phyloP scores from a whole-genome alignment of 495 filamentous ascomycete genomes.

The Trichoderma orchidacearum region DNA sequence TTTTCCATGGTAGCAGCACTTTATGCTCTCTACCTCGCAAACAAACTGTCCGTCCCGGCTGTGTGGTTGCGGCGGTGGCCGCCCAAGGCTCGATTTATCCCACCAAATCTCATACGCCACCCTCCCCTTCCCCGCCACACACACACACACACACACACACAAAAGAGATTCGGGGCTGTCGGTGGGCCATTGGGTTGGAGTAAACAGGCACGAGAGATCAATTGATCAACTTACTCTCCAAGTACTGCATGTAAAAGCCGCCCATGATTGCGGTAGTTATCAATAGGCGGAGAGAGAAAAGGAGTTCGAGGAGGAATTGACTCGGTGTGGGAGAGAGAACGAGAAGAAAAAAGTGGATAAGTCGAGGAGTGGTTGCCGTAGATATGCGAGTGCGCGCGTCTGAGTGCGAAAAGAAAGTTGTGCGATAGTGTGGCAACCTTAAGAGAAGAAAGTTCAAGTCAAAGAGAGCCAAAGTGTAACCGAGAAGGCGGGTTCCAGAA shows the following conservation, averaged over 20 bases:
- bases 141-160: no score
- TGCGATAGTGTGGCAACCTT: constrained; percentile 4
- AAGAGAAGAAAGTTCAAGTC: constrained; percentile 1
- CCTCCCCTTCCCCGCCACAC: no score
- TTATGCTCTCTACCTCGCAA: background rate
- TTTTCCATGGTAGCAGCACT: no score
- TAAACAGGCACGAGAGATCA: background rate
- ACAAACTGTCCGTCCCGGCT: background rate
- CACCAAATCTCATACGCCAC: background rate
- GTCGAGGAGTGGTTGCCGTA: background rate
- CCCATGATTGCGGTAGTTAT: constrained; percentile 29
- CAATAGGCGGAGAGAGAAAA: constrained; percentile 5
- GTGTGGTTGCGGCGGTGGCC: background rate
- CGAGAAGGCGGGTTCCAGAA: background rate
- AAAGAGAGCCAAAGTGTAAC: background rate
- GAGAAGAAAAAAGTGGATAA: constrained; percentile 8
- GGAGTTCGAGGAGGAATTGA: background rate
- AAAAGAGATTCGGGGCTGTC: background rate
- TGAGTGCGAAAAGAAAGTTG: background rate
- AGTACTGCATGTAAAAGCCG: constrained; percentile 50
- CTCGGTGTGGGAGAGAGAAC: background rate
- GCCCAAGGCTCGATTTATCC: background rate
- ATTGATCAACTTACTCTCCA: constrained; percentile 40
- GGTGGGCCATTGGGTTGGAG: background rate
- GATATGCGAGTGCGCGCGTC: background rate